Percentiles rank a stretch among this genome's conserved stretches.
Conservation (phyloP, 106 monocot species). For the Vanilla planifolia region DNA sequence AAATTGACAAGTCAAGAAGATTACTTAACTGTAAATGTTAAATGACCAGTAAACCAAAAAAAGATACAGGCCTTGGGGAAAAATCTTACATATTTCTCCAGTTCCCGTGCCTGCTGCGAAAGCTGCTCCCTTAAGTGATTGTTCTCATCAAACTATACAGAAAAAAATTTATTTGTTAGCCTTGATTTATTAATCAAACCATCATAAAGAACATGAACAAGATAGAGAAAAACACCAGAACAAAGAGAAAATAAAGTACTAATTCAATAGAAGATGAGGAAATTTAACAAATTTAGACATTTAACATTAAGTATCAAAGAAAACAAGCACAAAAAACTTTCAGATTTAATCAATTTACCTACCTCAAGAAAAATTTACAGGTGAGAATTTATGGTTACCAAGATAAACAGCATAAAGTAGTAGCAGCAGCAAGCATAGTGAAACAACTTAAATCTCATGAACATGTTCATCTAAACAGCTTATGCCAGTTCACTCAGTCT, state of each 20-base stretch:
- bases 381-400: neutral
- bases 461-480: neutral
- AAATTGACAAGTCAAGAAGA: neutral
- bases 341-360: neutral
- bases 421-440: neutral
- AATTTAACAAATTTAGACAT: too few relatives aligned
- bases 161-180: neutral
- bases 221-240: neutral
- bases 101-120: constrained; percentile 39
- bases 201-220: neutral
- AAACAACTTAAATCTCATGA: neutral
- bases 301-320: too few relatives aligned
- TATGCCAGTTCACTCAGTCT: neutral
- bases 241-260: too few relatives aligned
- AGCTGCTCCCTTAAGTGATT: constrained; percentile 64
- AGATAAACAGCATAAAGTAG: neutral
- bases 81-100: constrained; percentile 61
- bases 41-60: neutral
- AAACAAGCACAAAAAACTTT: neutral
- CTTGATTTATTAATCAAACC: neutral
- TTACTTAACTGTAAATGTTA: neutral
- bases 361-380: neutral
- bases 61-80: neutral
- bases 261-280: too few relatives aligned
- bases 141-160: constrained; percentile 70